Evolutionary conservation across 805 yeast genomes (phyloP).

Genomic region (Pichia scutulata): DNA sequence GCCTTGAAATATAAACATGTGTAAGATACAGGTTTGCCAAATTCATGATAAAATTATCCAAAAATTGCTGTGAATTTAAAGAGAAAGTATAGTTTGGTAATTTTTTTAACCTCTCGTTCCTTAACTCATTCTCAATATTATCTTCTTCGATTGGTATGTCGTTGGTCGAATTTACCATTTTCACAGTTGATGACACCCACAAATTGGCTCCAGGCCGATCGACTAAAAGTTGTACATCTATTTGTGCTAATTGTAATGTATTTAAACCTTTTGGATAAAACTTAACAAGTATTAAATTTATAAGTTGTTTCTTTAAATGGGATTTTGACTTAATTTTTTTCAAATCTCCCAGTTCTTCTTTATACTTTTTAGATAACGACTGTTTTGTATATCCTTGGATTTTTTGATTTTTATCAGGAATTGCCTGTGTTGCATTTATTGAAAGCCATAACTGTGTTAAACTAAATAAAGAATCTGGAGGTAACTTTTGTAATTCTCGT

Average conservation of each 20-base stretch:
- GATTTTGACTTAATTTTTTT: slow-evolving; percentile 6
- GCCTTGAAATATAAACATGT: slow-evolving; percentile 61
- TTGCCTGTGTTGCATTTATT: slow-evolving; percentile 25
- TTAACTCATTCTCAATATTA: neutral
- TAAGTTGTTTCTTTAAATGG: slow-evolving; percentile 25
- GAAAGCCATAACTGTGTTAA: slow-evolving; percentile 29
- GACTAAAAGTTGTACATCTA: slow-evolving; percentile 58
- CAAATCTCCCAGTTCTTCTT: slow-evolving; percentile 5
- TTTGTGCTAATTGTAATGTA: slow-evolving; percentile 58
- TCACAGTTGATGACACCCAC: slow-evolving; percentile 44
- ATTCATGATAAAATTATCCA: slow-evolving; percentile 39
- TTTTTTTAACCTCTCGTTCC: slow-evolving; percentile 15
- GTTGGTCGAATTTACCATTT: slow-evolving; percentile 21
- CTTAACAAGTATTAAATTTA: slow-evolving; percentile 40
- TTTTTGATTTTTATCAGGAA: slow-evolving; percentile 15
- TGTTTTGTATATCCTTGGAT: slow-evolving; percentile 15
- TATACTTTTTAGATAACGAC: slow-evolving; percentile 14
- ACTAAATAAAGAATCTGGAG: slow-evolving; percentile 25
- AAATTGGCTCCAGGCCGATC: slow-evolving; percentile 43
- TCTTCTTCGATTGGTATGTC: slow-evolving; percentile 10
- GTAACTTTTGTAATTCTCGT: slow-evolving; percentile 22
- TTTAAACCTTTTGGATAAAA: slow-evolving; percentile 54
- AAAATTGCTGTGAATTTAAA: slow-evolving; percentile 44
- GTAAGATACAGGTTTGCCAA: slow-evolving; percentile 46
- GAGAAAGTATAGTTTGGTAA: slow-evolving; percentile 28